Conservation (phyloP, 139 green algal genomes). For the Closterium sp. region DNA sequence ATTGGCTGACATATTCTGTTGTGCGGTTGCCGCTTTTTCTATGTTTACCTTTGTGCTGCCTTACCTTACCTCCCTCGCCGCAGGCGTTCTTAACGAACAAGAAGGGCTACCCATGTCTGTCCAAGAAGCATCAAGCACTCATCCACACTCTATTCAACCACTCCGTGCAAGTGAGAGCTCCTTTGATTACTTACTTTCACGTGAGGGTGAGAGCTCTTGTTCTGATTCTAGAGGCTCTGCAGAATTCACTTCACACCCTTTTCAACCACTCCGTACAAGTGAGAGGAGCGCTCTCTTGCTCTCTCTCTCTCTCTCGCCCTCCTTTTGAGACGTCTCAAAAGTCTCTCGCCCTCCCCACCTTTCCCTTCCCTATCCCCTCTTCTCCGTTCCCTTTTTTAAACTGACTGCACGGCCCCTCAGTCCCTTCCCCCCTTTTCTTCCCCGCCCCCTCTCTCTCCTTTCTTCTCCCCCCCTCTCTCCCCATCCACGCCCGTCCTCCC, state of each 20-base stretch:
- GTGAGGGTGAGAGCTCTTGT: too few species aligned
- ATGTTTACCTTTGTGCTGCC: too few species aligned
- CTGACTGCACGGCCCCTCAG: not conserved
- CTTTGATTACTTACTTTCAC: not conserved
- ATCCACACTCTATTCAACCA: slow-evolving; percentile 66
- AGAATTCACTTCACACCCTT: slow-evolving; percentile 64
- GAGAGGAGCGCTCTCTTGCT: not conserved
- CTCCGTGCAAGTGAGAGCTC: slow-evolving; percentile 66
- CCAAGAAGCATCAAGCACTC: slow-evolving; percentile 77
- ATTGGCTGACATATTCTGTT: too few species aligned
- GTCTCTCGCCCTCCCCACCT: not conserved
- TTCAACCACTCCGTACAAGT: slow-evolving; percentile 56
- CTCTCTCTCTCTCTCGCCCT: not conserved
- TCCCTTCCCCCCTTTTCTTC: not conserved
- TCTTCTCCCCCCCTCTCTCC: too few species aligned
- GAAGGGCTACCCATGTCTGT: slow-evolving; percentile 78
- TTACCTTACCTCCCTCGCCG: not conserved
- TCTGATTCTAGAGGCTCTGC: too few species aligned
- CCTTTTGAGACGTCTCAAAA: too few species aligned
- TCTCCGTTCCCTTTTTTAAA: not conserved
- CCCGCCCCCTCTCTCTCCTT: not conserved
- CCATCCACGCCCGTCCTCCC: too few species aligned
- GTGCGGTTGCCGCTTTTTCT: too few species aligned
- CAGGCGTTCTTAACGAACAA: slow-evolving; percentile 70
- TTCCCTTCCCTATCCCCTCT: not conserved